phyloP scores from a whole-genome alignment of 345 rosid species.

The Euclidium syriacum region DNA sequence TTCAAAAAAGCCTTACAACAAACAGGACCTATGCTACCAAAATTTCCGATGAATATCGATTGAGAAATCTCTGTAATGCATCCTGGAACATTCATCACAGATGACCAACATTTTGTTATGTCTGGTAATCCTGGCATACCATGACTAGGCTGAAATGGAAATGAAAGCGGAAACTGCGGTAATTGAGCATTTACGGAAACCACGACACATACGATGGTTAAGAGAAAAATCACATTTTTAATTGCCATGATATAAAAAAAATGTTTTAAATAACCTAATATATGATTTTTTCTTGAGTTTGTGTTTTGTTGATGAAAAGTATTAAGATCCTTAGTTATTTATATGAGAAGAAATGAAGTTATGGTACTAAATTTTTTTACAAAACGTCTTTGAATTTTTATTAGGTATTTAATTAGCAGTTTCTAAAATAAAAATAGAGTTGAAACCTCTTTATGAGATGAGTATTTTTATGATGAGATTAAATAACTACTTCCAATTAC shows the following conservation, averaged over 20 bases:
- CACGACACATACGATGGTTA: not conserved
- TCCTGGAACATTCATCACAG: not conserved
- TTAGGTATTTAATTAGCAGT: not conserved
- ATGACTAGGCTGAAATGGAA: not conserved
- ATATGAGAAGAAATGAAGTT: not conserved
- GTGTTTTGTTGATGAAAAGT: not conserved
- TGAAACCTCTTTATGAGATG: no score
- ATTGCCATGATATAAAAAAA: not conserved
- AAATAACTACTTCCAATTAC: no score
- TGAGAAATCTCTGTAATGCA: conserved; percentile 1
- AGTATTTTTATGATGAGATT: no score
- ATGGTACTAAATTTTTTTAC: not conserved
- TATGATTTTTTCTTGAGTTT: not conserved
- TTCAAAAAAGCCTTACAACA: conserved; percentile 3
- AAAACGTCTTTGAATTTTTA: not conserved
- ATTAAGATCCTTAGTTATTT: not conserved
- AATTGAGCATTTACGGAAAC: not conserved
- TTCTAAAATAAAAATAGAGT: not conserved
- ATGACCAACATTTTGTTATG: not conserved
- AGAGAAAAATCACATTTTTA: not conserved
- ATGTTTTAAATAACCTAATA: not conserved
- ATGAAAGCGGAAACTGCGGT: not conserved
- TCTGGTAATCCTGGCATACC: not conserved
- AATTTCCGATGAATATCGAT: not conserved
- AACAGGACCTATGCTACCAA: not conserved